Base-by-base conservation (phyloP, 2,329 filamentous ascomycete genomes). In the Sporothrix luriei region DNA sequence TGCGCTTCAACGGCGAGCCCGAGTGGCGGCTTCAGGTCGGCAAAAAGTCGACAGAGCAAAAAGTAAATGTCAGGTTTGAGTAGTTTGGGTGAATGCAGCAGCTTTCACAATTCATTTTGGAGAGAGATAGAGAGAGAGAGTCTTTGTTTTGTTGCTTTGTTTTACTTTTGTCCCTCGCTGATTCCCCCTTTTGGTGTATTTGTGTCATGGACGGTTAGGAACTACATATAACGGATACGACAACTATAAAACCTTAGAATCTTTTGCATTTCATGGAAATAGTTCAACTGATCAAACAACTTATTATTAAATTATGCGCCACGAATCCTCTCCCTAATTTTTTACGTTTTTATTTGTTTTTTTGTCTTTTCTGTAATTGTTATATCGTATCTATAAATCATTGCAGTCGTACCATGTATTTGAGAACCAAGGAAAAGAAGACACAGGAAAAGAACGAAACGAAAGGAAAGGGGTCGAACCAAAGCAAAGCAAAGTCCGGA, bases 1-100 rank as follows among this genome's bases (percentile, higher is more conserved):
- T 72, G 71, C 43, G 66, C 46, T 72, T 72, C 33, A 40, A 66
- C 21, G 71, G 69, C 54, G 66, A 72, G 62, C 69, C 62, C 48
- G 61, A 69, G 62, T 72, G 71, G 71, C 65, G 66, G 1, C 69
- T 72, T 38, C 54, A 68, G 49, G 62, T 72, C 46, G 71, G 69
- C 62, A 48, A 40, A 7, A 52, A 54, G 21, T 55, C 59, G 10
- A 51, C 57, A 11, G 62, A 67, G 62, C 7, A 61, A 14, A 69
- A 57, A 24, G 62, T 69, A 14, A n/a, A 70, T n/a, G 69, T 69
- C 2, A 24, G 64, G 4, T 70, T 68, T 70, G 48, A 54, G 26
- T 61, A 57, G 11, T n/a, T 66, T 11, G 14, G 9, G 61, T 33
- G 33, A 6, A 4, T 33, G 6, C 6, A 7, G 33, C 33, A n/a